Evolutionary conservation across 768 basidiomycete species (phyloP), one percentile per base, ranked within the genome.

Genomic region (Agaricus bisporus): DNA sequence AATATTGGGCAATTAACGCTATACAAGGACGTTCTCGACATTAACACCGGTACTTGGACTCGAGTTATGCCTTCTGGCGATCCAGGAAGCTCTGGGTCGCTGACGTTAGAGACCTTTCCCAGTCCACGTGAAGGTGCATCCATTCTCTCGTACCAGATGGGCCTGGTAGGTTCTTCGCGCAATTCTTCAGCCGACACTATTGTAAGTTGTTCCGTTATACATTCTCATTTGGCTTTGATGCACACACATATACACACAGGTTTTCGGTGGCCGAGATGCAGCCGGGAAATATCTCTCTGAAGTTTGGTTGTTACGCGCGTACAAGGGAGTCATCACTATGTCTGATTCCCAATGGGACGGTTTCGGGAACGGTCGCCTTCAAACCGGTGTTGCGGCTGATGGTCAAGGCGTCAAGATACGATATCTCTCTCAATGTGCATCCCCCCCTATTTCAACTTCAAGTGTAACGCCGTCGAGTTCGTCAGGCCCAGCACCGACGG

Each of bases 31-130:
- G 70, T 91, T 11, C 68, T 90, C 37, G 80, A 88, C 58, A 71
- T 75, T 29, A 69, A 73, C 32, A 77, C 81, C 2, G 84, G 79
- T 5, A 70, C 76, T 8, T 91, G 88, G 90, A 82, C 80, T 44
- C 79, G 89, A 59, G 66, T 88, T 15, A 66, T 91, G 35, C 89
- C 89, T 37, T 75, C 89, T 35, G 88, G 88, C 35, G 88, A 91
- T 63, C 89, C 90, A 41, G 77, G 73, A 15, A 66, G 71, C n/a
- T 61, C 72, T 17, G 79, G 78, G 38, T 64, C 62, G 12, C 68
- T 22, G 22, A 22, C 22, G 22, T 22, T 4, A 22, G 22, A 69
- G 6, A 60, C 74, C 17, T 86, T 78, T 63, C 90, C 90, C 7
- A 70, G 73, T 25, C 82, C 86, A 41, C 83, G 90, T 45, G 75